Base-by-base conservation (phyloP, 495 filamentous ascomycete genomes). In the Penicillium coprophilum region DNA sequence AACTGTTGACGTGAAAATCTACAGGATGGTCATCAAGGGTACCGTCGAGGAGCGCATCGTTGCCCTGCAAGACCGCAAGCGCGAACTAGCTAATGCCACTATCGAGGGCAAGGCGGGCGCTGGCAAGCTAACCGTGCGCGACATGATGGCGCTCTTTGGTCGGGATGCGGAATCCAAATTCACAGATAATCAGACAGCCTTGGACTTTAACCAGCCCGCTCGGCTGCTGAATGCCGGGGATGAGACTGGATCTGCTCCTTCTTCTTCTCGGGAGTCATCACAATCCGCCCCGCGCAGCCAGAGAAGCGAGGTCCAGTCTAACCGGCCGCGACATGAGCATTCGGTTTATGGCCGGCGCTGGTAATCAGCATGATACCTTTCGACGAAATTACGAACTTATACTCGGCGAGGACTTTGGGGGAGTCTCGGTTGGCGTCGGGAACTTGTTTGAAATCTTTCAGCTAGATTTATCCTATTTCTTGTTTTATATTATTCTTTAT, bases 31-130 rank as follows among this genome's bases (percentile, higher is more conserved):
- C 12, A 83, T 98, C 58, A 82, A 81, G 51, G 80, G 83, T 53
- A 90, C 89, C 1, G 93, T 98, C 19, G 94, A 98, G 74, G 92
- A 92, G 60, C 83, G 91, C 46, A 98, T 98, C 61, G 71, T 98
- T 5, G 90, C 87, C 46, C 82, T 98, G 32, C 94, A 98, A 70
- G 85, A 96, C 46, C 89, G 91, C 66, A 98, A 98, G 76, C 82
- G 93, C 20, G 83, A 89, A 60, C 81, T 98, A 7, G 92, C 95
- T 23, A 86, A 89, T 60, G 81, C 87, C 53, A 87, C 91, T 12
- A 89, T 96, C 56, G 91, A 92, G 65, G 88, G 91, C 67, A 88
- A 87, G 71, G 84, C 83, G 27, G 84, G 87, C 21, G 81, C 79
- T 7, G 81, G 83, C 57, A 97, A 97, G 69, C 74, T 98, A 49